phyloP scores from a whole-genome alignment of 1,139 yeast species.

The Yamadazyma aaseri region DNA sequence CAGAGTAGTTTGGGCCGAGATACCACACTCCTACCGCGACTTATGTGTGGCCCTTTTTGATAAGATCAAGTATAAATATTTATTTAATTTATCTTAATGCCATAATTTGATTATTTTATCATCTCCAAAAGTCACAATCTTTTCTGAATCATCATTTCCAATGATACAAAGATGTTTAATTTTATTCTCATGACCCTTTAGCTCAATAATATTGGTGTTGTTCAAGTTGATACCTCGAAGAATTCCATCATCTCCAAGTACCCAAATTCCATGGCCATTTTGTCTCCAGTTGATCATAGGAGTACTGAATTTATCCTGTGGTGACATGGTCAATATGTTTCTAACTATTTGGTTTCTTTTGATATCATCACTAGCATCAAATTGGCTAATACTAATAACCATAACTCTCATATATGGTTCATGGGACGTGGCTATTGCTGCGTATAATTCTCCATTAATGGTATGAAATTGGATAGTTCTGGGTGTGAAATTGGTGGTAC shows the following conservation, averaged over 20 bases:
- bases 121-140: conserved; percentile 14
- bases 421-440: conserved; percentile 70
- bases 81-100: too few species aligned
- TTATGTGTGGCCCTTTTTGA: too few species aligned
- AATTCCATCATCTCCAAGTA: conserved; percentile 68
- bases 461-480: conserved; percentile 39
- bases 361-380: conserved; percentile 14
- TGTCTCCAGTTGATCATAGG: conserved; percentile 46
- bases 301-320: conserved; percentile 70
- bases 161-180: conserved; percentile 44
- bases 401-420: conserved; percentile 68
- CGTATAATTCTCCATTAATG: conserved; percentile 19
- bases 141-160: conserved; percentile 8
- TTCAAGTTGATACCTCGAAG: conserved; percentile 55
- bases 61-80: too few species aligned
- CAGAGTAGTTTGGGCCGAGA: too few species aligned
- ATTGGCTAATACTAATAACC: conserved; percentile 38
- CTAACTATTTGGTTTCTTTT: conserved; percentile 48
- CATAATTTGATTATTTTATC: conserved; percentile 14
- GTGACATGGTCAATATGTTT: conserved; percentile 59
- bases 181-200: conserved; percentile 40
- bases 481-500: conserved; percentile 66
- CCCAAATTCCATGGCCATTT: conserved; percentile 53
- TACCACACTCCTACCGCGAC: too few species aligned
- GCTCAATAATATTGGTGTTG: conserved; percentile 23